Evolutionary conservation across 495 filamentous ascomycete species (phyloP).

Genomic region (Talaromyces nanjingensis): DNA sequence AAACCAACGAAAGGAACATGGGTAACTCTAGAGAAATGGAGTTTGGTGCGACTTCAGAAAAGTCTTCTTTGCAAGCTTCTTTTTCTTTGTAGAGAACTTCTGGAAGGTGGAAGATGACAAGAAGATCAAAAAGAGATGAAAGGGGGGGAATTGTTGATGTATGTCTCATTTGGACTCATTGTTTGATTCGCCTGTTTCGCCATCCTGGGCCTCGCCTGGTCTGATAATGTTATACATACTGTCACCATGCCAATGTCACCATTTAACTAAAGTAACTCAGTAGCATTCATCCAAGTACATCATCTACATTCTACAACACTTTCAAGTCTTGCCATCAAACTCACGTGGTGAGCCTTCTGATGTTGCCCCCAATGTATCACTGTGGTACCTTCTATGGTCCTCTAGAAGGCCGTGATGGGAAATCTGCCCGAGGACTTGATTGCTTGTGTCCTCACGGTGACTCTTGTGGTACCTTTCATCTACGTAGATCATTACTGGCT

Average conservation of each 20-base stretch:
- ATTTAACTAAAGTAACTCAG: neutral
- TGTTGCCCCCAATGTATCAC: neutral
- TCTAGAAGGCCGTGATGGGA: neutral
- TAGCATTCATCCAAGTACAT: neutral
- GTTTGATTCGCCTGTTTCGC: neutral
- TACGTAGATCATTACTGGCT: neutral
- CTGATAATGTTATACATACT: neutral
- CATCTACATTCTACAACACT: neutral
- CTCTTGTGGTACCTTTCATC: neutral
- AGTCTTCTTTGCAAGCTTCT: neutral
- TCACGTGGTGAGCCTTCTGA: neutral
- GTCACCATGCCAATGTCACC: constrained; percentile 1
- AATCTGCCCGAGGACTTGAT: neutral
- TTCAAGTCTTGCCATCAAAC: neutral
- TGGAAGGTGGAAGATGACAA: neutral
- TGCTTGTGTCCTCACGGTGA: neutral
- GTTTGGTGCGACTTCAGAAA: neutral
- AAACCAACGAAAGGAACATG: neutral
- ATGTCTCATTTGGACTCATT: neutral
- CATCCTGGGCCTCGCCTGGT: neutral
- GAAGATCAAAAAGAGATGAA: neutral
- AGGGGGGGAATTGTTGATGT: neutral
- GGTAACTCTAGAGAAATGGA: neutral
- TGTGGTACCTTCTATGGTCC: neutral
- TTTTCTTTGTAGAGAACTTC: neutral